Percentiles rank a stretch among this genome's conserved stretches.
These are phyloP conservation scores for Trichosanthes truncata DNA, from an alignment of 306 rosid genomes.

Conservation along the genomic window DNA sequence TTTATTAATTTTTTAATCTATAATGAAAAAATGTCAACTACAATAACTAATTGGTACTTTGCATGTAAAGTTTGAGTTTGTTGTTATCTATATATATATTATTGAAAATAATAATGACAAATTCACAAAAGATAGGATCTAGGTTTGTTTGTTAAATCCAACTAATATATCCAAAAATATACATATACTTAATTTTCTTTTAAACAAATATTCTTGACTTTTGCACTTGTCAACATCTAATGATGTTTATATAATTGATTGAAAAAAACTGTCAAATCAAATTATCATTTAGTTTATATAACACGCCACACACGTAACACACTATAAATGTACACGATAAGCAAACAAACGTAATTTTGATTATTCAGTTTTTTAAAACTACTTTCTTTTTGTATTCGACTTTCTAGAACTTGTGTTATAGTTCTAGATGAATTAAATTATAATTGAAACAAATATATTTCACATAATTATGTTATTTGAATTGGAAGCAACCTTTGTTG, in stretches of 20 bases:
- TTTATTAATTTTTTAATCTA: background rate
- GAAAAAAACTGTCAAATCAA: background rate
- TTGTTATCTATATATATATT: too few species aligned
- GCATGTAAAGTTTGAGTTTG: background rate
- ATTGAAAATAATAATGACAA: too few species aligned
- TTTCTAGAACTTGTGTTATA: background rate
- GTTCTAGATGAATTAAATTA: background rate
- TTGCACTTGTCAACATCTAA: background rate
- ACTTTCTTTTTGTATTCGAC: background rate
- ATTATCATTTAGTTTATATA: background rate
- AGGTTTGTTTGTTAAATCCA: background rate
- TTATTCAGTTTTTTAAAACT: background rate
- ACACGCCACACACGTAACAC: background rate
- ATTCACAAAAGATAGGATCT: background rate
- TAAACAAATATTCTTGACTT: background rate
- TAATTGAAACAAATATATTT: too few species aligned
- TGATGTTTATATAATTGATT: background rate
- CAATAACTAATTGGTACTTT: background rate
- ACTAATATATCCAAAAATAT: background rate
- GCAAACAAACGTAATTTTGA: background rate
- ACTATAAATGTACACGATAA: background rate
- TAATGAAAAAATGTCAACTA: background rate
- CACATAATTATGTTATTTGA: too few species aligned
- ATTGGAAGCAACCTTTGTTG: background rate
- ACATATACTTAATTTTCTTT: background rate